Conservation (phyloP, 306 rosid genomes). For the Lupinus albus region DNA sequence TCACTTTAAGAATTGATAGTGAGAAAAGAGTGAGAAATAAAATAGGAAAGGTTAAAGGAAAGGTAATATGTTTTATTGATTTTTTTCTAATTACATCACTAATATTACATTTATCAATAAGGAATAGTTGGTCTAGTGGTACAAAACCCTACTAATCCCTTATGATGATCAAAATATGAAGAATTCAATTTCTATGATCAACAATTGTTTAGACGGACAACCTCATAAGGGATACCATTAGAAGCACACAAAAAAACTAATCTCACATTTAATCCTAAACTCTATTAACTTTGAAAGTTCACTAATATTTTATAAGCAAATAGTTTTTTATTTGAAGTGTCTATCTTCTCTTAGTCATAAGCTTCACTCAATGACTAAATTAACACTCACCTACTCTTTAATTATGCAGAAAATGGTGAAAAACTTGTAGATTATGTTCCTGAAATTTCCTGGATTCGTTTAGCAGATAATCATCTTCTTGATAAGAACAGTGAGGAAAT, state of each 20-base stretch:
- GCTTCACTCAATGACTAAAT: not conserved
- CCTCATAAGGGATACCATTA: no score
- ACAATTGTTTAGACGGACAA: no score
- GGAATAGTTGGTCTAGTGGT: no score
- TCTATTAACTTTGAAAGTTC: not conserved
- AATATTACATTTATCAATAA: not conserved
- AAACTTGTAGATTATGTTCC: conserved; percentile 49
- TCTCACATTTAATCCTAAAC: not conserved
- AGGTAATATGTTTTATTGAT: not conserved
- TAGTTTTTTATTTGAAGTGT: not conserved
- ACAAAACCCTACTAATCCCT: no score
- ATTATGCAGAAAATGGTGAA: conserved; percentile 42
- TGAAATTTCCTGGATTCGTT: conserved; percentile 34
- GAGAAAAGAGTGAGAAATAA: no score
- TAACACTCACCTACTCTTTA: not conserved
- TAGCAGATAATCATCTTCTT: conserved; percentile 40
- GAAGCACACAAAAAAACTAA: no score
- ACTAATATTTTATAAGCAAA: no score
- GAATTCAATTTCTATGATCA: no score
- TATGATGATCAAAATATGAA: no score
- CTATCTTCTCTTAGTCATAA: not conserved
- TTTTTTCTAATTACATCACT: no score
- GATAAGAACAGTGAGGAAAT: conserved; percentile 14
- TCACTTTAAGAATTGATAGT: no score
- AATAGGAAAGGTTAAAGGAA: not conserved